Evolutionary conservation across 2,329 filamentous ascomycete genomes (phyloP).

Genomic region (Penicillium sp.): DNA sequence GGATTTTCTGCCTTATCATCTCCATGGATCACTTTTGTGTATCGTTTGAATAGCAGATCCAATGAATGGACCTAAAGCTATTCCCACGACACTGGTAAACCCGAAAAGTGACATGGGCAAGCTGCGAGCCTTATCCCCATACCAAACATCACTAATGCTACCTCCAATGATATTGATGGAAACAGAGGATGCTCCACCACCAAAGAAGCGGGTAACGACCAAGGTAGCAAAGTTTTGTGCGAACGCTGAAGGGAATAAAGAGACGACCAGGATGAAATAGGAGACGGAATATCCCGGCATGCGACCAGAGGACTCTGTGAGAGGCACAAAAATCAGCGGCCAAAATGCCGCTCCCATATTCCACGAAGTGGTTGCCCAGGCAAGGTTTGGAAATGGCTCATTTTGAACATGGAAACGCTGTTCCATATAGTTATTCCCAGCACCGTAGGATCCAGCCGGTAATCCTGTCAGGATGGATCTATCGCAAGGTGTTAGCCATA

Average conservation of each 20-base stretch:
- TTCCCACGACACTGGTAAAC: constrained; percentile 51
- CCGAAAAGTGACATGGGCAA: constrained; percentile 53
- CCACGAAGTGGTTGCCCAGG: constrained; percentile 45
- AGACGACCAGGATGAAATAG: constrained; percentile 50
- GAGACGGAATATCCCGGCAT: constrained; percentile 53
- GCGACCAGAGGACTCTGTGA: constrained; percentile 52
- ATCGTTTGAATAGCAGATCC: constrained; percentile 49
- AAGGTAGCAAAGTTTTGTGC: constrained; percentile 55
- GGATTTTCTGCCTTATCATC: constrained; percentile 43
- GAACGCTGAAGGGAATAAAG: constrained; percentile 51
- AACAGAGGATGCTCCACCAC: constrained; percentile 52
- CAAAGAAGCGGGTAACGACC: constrained; percentile 53
- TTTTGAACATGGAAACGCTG: constrained; percentile 42
- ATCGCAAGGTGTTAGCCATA: not conserved
- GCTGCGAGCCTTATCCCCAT: constrained; percentile 46
- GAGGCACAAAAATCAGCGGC: constrained; percentile 44
- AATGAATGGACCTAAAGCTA: constrained; percentile 54
- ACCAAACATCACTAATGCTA: constrained; percentile 47
- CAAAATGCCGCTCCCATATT: constrained; percentile 50
- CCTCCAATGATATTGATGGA: constrained; percentile 50
- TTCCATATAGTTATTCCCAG: constrained; percentile 41
- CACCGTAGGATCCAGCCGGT: constrained; percentile 50
- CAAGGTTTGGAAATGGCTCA: constrained; percentile 41
- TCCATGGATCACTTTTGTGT: constrained; percentile 44
- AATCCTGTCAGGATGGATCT: constrained; percentile 51